Percentiles rank a stretch among this genome's conserved stretches.
Evolutionary conservation across 768 basidiomycete genomes (phyloP).

Genomic region (Grammothele lineata): DNA sequence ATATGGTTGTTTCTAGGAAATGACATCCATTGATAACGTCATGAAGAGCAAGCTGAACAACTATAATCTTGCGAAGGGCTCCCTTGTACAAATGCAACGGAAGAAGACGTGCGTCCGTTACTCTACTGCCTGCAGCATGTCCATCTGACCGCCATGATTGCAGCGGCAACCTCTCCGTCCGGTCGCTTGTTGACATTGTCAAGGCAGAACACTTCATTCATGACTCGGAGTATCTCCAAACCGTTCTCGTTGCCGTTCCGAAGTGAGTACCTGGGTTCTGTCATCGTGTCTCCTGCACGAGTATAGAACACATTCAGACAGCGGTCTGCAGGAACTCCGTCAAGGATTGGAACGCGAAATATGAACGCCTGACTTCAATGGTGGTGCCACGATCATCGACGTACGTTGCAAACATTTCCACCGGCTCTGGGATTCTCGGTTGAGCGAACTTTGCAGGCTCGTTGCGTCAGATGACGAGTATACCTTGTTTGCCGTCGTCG

Average conservation of each 20-base stretch:
- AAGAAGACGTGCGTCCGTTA: conserved; percentile 72
- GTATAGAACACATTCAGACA: conserved; percentile 19
- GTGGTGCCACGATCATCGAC: conserved; percentile 89
- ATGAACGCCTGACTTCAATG: conserved; percentile 85
- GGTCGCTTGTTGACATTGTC: conserved; percentile 82
- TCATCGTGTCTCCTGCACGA: conserved; percentile 1
- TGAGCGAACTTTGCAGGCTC: conserved; percentile 38
- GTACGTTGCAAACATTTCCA: conserved; percentile 41
- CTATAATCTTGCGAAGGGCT: conserved; percentile 93
- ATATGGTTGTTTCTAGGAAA: conserved; percentile 58
- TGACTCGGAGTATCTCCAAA: conserved; percentile 93
- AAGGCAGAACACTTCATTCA: conserved; percentile 75
- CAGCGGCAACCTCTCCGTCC: conserved; percentile 93
- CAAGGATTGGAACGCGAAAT: conserved; percentile 88
- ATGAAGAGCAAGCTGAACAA: conserved; percentile 89
- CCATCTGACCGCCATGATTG: not conserved
- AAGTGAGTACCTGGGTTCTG: conserved; percentile 51
- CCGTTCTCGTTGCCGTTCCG: conserved; percentile 88
- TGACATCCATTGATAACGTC: conserved; percentile 88
- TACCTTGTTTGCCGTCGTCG: conserved; percentile 75
- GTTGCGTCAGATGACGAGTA: conserved; percentile 88
- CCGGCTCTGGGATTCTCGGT: not conserved
- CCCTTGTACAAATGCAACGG: conserved; percentile 86
- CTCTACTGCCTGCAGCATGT: not conserved
- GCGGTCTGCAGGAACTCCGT: conserved; percentile 51